Evolutionary conservation across 2,329 filamentous ascomycete genomes (phyloP), one percentile per base, ranked within the genome.

Genomic region (Alternaria rosae): DNA sequence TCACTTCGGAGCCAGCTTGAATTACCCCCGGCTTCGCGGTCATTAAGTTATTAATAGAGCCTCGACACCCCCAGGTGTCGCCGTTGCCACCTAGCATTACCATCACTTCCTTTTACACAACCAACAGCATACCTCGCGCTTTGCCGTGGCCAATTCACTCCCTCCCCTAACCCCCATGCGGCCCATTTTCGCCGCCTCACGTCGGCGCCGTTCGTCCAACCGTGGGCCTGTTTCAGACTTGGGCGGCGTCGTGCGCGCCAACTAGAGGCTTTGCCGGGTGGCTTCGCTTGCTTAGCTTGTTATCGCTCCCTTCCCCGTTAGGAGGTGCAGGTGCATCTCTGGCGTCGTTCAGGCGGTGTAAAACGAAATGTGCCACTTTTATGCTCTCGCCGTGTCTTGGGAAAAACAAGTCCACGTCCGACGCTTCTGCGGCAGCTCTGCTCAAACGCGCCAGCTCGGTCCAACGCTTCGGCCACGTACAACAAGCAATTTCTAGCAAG

Each of bases 171-270:
- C 44, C 48, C 53, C 20, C 30, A 54, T 45, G 51, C 26, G n/a
- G 43, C 25, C 45, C 50, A 50, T 57, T 51, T 57, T 63, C 32
- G 56, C 59, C 42, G 54, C 57, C 58, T 58, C 57, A 57, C 50
- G 48, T 60, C 57, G 58, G 65, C 67, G 30, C 45, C 57, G 42
- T 43, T 59, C 53, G 64, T 65, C 68, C 68, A 68, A 65, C 68
- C 61, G 57, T 60, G 20, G 62, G 35, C 54, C 59, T 61, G 62
- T 67, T 68, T 63, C 61, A 61, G 56, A 43, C 51, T 51, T 45
- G 53, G 54, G 64, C 55, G 17, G 41, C 45, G 35, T 59, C 35
- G 44, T 44, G 59, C 56, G 57, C 57, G 67, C 65, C 67, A 65
- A 65, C 52, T 30, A 62, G 54, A 44, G 56, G 60, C 60, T 41